Conservation (phyloP, 169 alveolate genomes). For the Plasmodium knowlesi region DNA sequence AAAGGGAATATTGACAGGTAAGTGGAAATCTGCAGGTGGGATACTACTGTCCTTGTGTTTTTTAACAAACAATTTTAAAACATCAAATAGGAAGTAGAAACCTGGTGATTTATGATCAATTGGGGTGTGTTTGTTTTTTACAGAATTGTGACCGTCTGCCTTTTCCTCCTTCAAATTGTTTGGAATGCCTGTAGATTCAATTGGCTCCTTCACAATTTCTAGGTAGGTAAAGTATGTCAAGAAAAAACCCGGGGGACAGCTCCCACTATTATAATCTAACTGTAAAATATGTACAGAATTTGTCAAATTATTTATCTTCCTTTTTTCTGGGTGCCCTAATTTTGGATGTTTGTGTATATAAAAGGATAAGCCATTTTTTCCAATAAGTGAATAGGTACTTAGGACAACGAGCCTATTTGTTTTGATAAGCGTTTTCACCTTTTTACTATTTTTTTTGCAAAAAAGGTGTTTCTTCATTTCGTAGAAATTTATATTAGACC, state of each 20-base stretch:
- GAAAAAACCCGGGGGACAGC: slow-evolving; percentile 49
- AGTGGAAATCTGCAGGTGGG: not conserved
- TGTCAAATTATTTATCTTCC: not conserved
- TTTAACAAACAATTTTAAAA: slow-evolving; percentile 41
- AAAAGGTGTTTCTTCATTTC: slow-evolving; percentile 49
- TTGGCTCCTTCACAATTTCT: slow-evolving; percentile 12
- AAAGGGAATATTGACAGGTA: slow-evolving; percentile 8
- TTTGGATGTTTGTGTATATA: slow-evolving; percentile 56
- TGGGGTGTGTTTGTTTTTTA: not conserved
- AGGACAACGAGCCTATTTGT: slow-evolving; percentile 37
- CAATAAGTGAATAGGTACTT: slow-evolving; percentile 54
- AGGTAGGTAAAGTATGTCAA: slow-evolving; percentile 59
- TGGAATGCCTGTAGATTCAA: not conserved
- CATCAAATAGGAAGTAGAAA: slow-evolving; percentile 33
- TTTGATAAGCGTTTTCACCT: not conserved
- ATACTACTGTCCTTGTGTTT: slow-evolving; percentile 2
- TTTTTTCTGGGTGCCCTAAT: not conserved
- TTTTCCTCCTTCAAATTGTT: not conserved
- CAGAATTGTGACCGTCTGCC: not conserved
- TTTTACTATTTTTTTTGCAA: not conserved
- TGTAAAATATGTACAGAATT: slow-evolving; percentile 36
- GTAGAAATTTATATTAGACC: slow-evolving; percentile 43
- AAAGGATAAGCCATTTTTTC: slow-evolving; percentile 47
- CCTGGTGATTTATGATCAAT: slow-evolving; percentile 22
- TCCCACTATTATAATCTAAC: slow-evolving; percentile 61